Evolutionary conservation across 768 basidiomycete genomes (phyloP).

Genomic region (Suillus subluteus): DNA sequence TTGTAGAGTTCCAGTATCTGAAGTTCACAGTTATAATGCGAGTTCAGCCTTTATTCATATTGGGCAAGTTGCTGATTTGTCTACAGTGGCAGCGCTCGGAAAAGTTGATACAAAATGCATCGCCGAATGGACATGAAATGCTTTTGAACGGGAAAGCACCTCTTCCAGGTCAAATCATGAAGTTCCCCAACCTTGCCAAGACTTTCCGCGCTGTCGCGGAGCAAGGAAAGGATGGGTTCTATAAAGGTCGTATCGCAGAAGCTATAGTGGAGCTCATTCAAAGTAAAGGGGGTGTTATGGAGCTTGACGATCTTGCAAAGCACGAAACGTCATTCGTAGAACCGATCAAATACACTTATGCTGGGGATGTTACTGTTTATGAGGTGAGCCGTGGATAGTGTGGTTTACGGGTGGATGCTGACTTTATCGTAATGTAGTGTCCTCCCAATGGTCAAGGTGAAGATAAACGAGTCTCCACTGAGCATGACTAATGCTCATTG

Average conservation of each 20-base stretch:
- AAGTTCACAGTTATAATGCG: conserved; percentile 69
- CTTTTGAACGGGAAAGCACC: conserved; percentile 85
- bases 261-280: conserved; percentile 87
- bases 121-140: conserved; percentile 86
- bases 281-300: conserved; percentile 91
- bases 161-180: conserved; percentile 81
- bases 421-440: conserved; percentile 52
- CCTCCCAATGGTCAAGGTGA: conserved; percentile 95
- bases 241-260: conserved; percentile 88
- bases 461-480: not conserved
- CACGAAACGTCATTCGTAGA: conserved; percentile 82
- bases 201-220: conserved; percentile 83
- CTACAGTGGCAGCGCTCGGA: conserved; percentile 55
- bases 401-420: not conserved
- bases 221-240: conserved; percentile 91
- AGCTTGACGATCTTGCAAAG: conserved; percentile 86
- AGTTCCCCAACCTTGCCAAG: conserved; percentile 76
- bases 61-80: conserved; percentile 13
- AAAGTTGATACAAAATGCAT: conserved; percentile 76
- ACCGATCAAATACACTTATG: conserved; percentile 91
- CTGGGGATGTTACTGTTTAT: conserved; percentile 82
- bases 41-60: conserved; percentile 21
- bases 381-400: conserved; percentile 58
- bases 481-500: conserved; percentile 7
- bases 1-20: conserved; percentile 81